Conservation (phyloP, 768 basidiomycete species). For the Boletus rufocinnamomeus region DNA sequence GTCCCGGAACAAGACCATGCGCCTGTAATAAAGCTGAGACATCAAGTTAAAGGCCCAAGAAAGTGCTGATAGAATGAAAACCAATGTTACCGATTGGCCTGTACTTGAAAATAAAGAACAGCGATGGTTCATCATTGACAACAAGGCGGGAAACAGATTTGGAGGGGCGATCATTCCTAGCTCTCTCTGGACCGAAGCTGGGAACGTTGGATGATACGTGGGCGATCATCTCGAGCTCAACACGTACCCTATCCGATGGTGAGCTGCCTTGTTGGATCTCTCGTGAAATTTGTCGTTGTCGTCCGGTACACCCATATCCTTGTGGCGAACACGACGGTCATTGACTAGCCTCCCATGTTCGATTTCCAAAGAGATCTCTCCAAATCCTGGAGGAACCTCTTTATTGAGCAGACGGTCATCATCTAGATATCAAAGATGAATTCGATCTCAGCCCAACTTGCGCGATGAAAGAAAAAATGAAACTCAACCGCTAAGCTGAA, state of each 20-base stretch:
- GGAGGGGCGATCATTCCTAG: too few relatives aligned
- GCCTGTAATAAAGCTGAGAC: background rate
- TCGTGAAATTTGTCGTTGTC: background rate
- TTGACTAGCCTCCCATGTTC: background rate
- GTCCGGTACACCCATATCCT: background rate
- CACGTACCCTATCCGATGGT: background rate
- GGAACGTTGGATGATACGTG: too few relatives aligned
- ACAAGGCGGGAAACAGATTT: background rate
- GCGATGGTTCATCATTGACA: background rate
- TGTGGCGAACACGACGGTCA: background rate
- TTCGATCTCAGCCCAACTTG: background rate
- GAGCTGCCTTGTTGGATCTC: background rate
- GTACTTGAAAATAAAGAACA: background rate
- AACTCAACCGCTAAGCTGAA: background rate
- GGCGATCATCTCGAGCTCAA: background rate
- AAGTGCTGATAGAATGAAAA: background rate
- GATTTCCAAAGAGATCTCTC: background rate
- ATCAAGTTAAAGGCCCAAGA: background rate
- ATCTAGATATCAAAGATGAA: background rate
- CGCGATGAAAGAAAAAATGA: background rate
- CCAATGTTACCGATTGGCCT: background rate
- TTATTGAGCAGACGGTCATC: background rate
- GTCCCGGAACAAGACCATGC: background rate
- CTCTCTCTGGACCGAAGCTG: background rate
- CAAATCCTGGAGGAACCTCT: background rate